Evolutionary conservation across 192 early-diverging fungal species (phyloP), one percentile per base, ranked within the genome.

Genomic region (Coemansia sp.): DNA sequence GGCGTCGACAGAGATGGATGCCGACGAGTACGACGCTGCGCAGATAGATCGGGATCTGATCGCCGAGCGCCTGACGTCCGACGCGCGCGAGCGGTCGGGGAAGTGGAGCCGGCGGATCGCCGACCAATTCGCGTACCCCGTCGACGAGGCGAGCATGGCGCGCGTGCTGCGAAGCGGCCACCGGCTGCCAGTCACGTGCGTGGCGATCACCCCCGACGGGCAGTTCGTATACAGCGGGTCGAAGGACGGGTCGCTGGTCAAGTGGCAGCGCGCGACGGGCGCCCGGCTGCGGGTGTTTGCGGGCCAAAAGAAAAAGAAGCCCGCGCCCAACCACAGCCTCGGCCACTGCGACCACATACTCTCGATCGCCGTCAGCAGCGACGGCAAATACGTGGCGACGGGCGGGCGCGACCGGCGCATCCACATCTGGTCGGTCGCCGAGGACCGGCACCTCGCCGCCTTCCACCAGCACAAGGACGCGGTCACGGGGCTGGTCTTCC

Each of bases 391-490:
- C 57, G 70, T 95, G 56, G 93, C 93, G 0, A 92, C 90, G 15
- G 96, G 94, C 57, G 96, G 98, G 15, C 83, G 84, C 35, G 98
- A 99, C 70, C 93, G 94, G 61, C 85, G 85, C 14, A 94, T 99
- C 45, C 90, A 95, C 73, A 86, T 98, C 6, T 99, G 96, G 98
- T 92, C 92, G 1, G 86, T 92, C 24, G 74, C 70, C 15, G 92
- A 94, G 19, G 78, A 96, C 75, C 85, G 83, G 65, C 89, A 90
- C 61, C 60, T 95, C 46, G 73, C 73, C 22, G 83, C 80, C 39
- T 97, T 98, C 71, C 87, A 84, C 53, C 96, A 98, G 74, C 98
- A 99, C 74, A 90, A 94, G 64, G 96, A 98, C 84, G 85, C 90
- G 40, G 85, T 99, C 40, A 84, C 94, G 10, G 87, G 90, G 19